Evolutionary conservation across 345 rosid genomes (phyloP).

Genomic region (Eucalyptus viminalis): DNA sequence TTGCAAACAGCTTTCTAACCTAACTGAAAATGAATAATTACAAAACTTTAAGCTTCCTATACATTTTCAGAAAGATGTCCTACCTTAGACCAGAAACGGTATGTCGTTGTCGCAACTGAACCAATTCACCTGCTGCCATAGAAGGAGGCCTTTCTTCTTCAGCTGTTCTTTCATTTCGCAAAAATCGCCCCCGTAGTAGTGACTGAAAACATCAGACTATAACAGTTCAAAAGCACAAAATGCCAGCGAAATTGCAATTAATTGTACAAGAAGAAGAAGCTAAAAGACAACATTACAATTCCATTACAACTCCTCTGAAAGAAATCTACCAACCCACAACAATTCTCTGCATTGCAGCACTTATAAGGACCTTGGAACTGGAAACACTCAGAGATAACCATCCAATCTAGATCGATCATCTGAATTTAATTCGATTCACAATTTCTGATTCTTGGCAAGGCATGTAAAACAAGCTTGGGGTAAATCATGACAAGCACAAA

Average conservation of each 20-base stretch:
- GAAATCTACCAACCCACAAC: not conserved
- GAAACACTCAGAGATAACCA: not conserved
- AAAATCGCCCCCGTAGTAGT: constrained; percentile 89
- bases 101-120: constrained; percentile 79
- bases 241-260: not conserved
- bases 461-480: not conserved
- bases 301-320: not conserved
- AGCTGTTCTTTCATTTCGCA: constrained; percentile 73
- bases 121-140: constrained; percentile 72
- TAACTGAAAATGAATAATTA: not conserved
- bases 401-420: not conserved
- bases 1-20: not conserved
- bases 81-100: constrained; percentile 96
- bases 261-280: not conserved
- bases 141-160: constrained; percentile 78
- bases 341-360: not conserved
- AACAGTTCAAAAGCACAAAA: not conserved
- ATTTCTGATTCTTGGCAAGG: not conserved
- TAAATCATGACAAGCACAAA: not conserved
- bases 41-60: not conserved
- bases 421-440: not conserved
- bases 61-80: not conserved
- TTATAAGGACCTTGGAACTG: not conserved
- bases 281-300: not conserved
- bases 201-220: constrained; percentile 34